Base-by-base conservation (phyloP, 1,139 yeast genomes). In the Yamadazyma diddensiae region DNA sequence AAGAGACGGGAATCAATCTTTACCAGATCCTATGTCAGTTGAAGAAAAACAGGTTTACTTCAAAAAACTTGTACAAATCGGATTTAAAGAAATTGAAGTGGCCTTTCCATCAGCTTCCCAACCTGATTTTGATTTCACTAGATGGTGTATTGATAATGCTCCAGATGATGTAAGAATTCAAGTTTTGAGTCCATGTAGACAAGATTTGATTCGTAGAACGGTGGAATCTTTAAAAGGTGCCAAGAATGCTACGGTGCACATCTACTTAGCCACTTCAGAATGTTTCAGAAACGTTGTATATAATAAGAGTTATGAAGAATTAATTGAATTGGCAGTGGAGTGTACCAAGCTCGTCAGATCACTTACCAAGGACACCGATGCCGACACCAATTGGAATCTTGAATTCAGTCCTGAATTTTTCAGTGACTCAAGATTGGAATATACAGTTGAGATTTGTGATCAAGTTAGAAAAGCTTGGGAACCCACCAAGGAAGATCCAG, bases 1-100 rank as follows among this genome's bases (percentile, higher is more conserved):
- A 33, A 60, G 75, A 52, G 75, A 69, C 39, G 75, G 75, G 13
- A 69, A 69, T 46, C 75, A 69, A 45, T 58, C 74, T 9, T 61
- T 69, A 35, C 75, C 75, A 11, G 75, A 69, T 43, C 75, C 75
- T 9, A 69, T 69, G 75, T 59, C 72, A 2, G 56, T 68, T 15
- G 56, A 56, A 8, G 73, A 69, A 39, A 69, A 69, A 52, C 67
- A 65, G 43, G 61, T 62, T 31, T 68, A 66, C 41, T 69, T 67
- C 43, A 66, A 65, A 35, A 69, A 68, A 47, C 57, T 69, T 34
- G 51, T 69, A 12, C 71, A 66, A 21, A 50, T 69, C 34, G 75
- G 75, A 1, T 69, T 68, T 52, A 69, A 69, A 42, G 75, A 69
- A 43, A 69, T 69, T 37, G 75, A 69, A 46, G 75, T 69, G 15